Evolutionary conservation across 2,329 filamentous ascomycete genomes (phyloP).

Genomic region (Aspergillus quadricinctus): DNA sequence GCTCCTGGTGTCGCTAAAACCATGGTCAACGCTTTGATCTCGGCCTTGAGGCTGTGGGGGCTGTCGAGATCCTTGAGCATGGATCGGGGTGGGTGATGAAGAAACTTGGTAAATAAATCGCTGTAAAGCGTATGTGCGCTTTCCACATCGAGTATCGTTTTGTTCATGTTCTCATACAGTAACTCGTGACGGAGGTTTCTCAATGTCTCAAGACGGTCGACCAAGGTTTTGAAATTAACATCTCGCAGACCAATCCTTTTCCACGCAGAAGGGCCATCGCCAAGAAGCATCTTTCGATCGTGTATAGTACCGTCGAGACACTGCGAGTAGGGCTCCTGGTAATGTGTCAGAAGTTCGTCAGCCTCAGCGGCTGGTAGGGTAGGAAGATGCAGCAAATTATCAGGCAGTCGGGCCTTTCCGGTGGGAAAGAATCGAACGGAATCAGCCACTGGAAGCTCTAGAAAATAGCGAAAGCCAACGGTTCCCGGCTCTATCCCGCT

Average conservation of each 20-base stretch:
- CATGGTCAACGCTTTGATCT: slow-evolving; percentile 43
- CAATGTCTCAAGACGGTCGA: slow-evolving; percentile 32
- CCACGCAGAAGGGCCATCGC: slow-evolving; percentile 37
- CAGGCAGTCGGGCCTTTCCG: slow-evolving; percentile 12
- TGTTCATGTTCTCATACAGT: slow-evolving; percentile 23
- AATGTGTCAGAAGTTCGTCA: slow-evolving; percentile 32
- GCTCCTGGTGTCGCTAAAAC: slow-evolving; percentile 41
- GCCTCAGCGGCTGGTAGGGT: slow-evolving; percentile 26
- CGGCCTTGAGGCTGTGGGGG: slow-evolving; percentile 37
- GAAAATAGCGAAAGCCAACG: slow-evolving; percentile 44
- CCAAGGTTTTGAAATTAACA: slow-evolving; percentile 28
- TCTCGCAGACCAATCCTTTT: slow-evolving; percentile 40
- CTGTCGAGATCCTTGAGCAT: slow-evolving; percentile 20
- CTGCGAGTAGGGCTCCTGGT: slow-evolving; percentile 32
- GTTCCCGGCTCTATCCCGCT: slow-evolving; percentile 45
- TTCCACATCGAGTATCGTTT: slow-evolving; percentile 35
- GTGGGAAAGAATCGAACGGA: slow-evolving; percentile 20
- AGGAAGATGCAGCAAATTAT: slow-evolving; percentile 20
- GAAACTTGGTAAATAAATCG: slow-evolving; percentile 34
- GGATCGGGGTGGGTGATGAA: slow-evolving; percentile 33
- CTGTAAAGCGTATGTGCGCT: slow-evolving; percentile 29
- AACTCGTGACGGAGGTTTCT: slow-evolving; percentile 32
- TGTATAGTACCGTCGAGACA: slow-evolving; percentile 32
- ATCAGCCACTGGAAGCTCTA: slow-evolving; percentile 45
- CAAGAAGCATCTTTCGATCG: slow-evolving; percentile 34